Evolutionary conservation across 2,329 filamentous ascomycete genomes (phyloP).

Genomic region (Alternaria incomplexa): DNA sequence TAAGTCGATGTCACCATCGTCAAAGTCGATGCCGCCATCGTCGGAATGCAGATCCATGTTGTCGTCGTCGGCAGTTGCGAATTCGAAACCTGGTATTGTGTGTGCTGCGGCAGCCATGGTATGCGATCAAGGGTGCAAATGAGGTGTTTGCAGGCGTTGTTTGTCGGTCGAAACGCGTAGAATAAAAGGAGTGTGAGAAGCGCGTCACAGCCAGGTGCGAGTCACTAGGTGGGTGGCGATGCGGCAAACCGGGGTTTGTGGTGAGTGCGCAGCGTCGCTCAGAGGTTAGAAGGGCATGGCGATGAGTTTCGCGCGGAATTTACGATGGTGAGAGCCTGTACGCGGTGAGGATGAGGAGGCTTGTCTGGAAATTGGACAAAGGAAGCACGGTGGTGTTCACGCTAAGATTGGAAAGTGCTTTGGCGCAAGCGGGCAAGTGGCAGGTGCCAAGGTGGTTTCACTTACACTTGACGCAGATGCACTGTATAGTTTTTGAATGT

Average conservation of each 20-base stretch:
- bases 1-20: constrained; percentile 66
- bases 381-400: constrained; percentile 12
- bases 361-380: constrained; percentile 19
- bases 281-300: constrained; percentile 17
- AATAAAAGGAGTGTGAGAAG: constrained; percentile 13
- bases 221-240: constrained; percentile 13
- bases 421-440: constrained; percentile 11
- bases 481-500: not conserved
- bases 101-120: constrained; percentile 35
- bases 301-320: not conserved
- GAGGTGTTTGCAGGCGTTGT: constrained; percentile 4
- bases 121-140: not conserved
- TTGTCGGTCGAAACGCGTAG: constrained; percentile 7
- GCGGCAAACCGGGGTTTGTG: constrained; percentile 7
- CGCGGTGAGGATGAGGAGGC: constrained; percentile 5
- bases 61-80: constrained; percentile 48
- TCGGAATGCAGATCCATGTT: constrained; percentile 63
- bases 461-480: not conserved
- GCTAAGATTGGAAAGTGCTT: constrained; percentile 16
- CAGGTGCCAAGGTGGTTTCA: not conserved
- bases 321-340: not conserved
- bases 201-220: constrained; percentile 25
- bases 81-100: constrained; percentile 30
- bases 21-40: constrained; percentile 49
- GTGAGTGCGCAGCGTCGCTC: not conserved